phyloP scores from a whole-genome alignment of 345 rosid genomes.

The Eucalyptus erythrocorys region DNA sequence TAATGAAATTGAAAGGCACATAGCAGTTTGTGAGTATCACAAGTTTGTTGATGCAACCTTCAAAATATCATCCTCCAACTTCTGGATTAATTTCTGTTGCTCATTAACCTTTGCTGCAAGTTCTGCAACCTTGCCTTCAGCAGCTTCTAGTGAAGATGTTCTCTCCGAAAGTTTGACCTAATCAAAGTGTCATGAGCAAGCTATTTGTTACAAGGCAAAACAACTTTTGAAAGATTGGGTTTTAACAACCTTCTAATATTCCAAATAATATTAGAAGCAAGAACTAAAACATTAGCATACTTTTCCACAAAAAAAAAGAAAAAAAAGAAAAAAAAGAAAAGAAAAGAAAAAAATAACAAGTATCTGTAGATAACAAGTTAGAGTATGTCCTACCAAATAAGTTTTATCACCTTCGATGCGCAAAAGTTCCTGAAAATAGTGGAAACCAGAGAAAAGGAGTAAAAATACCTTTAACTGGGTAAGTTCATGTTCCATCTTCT shows the following conservation, averaged over 20 bases:
- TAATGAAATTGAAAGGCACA: neutral
- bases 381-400: neutral
- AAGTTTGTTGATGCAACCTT: constrained; percentile 45
- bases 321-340: neutral
- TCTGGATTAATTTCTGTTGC: constrained; percentile 81
- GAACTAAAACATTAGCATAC: neutral
- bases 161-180: constrained; percentile 87
- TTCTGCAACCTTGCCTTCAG: constrained; percentile 65
- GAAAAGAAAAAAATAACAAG: neutral
- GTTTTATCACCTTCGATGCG: neutral
- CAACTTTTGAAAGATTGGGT: neutral
- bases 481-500: constrained; percentile 93
- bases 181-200: neutral
- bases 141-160: constrained; percentile 57
- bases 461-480: constrained; percentile 74
- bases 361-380: neutral
- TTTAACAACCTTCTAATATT: neutral
- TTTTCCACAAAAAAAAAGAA: neutral
- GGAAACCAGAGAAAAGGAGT: neutral
- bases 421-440: neutral
- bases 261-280: neutral
- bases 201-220: neutral
- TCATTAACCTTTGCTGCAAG: constrained; percentile 61
- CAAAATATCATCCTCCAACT: constrained; percentile 92
- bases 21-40: neutral